Base-by-base conservation (phyloP, 495 filamentous ascomycete species). In the Aspergillus haitiensis region DNA sequence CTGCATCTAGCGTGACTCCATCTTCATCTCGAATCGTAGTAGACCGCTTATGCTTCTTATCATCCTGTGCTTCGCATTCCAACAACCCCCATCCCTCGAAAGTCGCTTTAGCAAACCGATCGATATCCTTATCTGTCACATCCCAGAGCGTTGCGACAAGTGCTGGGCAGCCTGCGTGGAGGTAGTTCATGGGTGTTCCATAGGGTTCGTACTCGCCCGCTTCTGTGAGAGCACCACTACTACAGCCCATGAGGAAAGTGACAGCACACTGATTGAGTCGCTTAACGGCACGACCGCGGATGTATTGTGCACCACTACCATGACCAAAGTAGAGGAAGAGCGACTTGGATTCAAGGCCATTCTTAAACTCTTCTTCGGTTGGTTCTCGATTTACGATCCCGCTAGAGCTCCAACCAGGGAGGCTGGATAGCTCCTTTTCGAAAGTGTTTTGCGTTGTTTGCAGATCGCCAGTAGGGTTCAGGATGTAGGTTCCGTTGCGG, bases 41-140 rank as follows among this genome's bases (percentile, higher is more conserved):
- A 9, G 44, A 47, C 6, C 44, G 44, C 44, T 18, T 18, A 7
- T 47, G n/a, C 44, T 21, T 18, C 21, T 47, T 47, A 9, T 15
- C 44, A 16, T 21, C 8, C 31, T 39, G 55, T 7, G 47, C 56
- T 21, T 53, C 68, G 52, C 55, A 15, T 31, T 37, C 64, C 32
- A 91, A 75, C 3, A 98, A 68, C 12, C 94, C 94, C 94, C 94
- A 98, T 55, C 86, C 82, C 68, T 93, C 87, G 51, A 96, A 86
- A 3, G 88, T 76, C 13, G 82, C 76, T 21, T 84, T 84, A 0
- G 91, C 86, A 69, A 97, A 96, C 37, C 92, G 87, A 77, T 98
- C 94, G 65, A 96, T 94, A 69, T 98, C 94, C 63, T 88, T 88
- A 65, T 98, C 94, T 11, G 95, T 98, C 18, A 98, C 94, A 72